Evolutionary conservation across 345 rosid genomes (phyloP).

Genomic region (Salix dunnii): DNA sequence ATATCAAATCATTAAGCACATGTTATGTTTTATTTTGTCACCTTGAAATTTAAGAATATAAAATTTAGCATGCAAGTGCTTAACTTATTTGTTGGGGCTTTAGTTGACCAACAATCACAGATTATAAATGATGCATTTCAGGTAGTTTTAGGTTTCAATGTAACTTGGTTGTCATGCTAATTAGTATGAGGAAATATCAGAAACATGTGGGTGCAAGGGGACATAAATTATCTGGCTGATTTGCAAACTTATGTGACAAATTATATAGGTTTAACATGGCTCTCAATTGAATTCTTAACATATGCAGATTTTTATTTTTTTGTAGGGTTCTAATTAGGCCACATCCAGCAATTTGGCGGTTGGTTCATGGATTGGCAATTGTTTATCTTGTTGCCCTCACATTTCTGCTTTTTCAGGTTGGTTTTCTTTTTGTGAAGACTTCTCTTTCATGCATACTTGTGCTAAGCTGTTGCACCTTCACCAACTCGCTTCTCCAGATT

Average conservation of each 20-base stretch:
- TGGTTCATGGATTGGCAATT: slow-evolving; percentile 98
- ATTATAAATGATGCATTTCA: background rate
- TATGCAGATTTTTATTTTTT: slow-evolving; percentile 12
- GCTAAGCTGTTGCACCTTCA: background rate
- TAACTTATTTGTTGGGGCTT: background rate
- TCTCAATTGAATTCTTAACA: background rate
- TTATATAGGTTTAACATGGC: background rate
- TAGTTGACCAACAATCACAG: background rate
- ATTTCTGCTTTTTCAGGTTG: slow-evolving; percentile 97
- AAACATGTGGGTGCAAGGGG: background rate
- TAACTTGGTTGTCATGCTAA: background rate
- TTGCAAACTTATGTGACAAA: background rate
- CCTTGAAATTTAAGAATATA: background rate
- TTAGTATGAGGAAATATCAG: background rate
- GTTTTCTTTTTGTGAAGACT: slow-evolving; percentile 7
- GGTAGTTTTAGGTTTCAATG: background rate
- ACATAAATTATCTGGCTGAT: background rate
- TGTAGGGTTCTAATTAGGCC: slow-evolving; percentile 89
- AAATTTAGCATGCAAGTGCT: background rate
- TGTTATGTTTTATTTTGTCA: background rate
- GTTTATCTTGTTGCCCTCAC: slow-evolving; percentile 86
- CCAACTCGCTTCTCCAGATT: background rate
- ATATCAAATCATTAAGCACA: background rate
- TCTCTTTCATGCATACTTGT: background rate
- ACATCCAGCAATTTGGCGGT: slow-evolving; percentile 97